These are phyloP conservation scores for Chrysosporium keratinophilum DNA, from an alignment of 2,329 filamentous ascomycete species.

Conservation along the genomic window DNA sequence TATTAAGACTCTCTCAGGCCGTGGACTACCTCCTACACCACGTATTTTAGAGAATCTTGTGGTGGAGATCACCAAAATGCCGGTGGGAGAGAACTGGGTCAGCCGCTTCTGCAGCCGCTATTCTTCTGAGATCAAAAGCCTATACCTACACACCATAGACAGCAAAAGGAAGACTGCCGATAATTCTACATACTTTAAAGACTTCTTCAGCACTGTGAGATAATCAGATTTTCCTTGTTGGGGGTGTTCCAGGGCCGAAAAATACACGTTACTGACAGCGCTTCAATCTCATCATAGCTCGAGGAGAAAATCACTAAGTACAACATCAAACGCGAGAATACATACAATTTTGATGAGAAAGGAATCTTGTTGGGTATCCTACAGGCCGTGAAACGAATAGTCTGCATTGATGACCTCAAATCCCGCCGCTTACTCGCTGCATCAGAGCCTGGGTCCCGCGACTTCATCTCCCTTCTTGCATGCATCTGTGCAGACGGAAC, in stretches of 20 bases:
- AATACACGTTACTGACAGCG: neutral
- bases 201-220: slow-evolving; percentile 5
- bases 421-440: no score
- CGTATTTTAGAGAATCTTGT: slow-evolving; percentile 2
- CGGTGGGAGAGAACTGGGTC: slow-evolving; percentile 3
- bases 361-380: slow-evolving; percentile 1
- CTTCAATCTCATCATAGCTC: neutral
- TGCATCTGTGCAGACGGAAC: neutral
- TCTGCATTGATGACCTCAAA: neutral
- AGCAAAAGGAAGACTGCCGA: slow-evolving; percentile 4
- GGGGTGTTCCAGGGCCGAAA: neutral
- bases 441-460: neutral
- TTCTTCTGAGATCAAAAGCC: neutral
- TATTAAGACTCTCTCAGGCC: neutral
- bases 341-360: slow-evolving; percentile 14
- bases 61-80: neutral
- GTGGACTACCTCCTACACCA: neutral
- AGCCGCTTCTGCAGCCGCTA: neutral
- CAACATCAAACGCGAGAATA: slow-evolving; percentile 8
- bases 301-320: slow-evolving; percentile 7
- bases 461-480: slow-evolving; percentile 9
- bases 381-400: slow-evolving; percentile 4
- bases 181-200: slow-evolving; percentile 8
- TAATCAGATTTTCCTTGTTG: slow-evolving; percentile 2
- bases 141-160: slow-evolving; percentile 9